Conservation (phyloP, 148 eudicot species). For the Rhododendron simsii region DNA sequence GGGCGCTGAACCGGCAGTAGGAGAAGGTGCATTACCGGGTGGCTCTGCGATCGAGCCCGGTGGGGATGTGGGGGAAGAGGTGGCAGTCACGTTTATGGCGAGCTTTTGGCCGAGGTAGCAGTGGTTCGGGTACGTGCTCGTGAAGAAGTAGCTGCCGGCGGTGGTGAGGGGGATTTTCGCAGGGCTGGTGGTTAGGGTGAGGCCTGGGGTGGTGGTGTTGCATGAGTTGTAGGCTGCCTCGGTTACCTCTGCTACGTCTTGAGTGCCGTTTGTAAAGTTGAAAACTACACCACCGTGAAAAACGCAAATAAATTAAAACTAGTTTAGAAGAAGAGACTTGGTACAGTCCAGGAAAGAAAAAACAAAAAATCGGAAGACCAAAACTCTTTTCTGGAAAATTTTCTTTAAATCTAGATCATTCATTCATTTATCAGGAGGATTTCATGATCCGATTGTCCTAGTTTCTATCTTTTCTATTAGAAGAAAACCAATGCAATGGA, state of each 20-base stretch:
- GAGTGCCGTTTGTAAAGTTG: conserved; percentile 14
- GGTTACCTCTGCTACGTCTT: conserved; percentile 22
- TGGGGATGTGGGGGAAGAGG: conserved; percentile 9
- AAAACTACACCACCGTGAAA: conserved; percentile 16
- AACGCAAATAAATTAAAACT: background rate
- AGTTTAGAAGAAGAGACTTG: no score
- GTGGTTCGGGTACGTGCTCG: conserved; percentile 27
- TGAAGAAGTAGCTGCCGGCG: conserved; percentile 32
- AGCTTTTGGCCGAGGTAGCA: conserved; percentile 35
- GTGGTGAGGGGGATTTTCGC: conserved; percentile 24
- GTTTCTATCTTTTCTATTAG: no score
- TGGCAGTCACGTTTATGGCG: conserved; percentile 27
- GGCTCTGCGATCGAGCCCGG: conserved; percentile 7
- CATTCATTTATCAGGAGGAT: no score
- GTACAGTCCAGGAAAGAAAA: no score
- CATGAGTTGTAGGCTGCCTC: conserved; percentile 16
- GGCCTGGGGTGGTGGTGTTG: conserved; percentile 12
- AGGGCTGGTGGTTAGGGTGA: conserved; percentile 18
- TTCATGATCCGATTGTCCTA: rapidly evolving
- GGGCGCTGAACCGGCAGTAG: background rate
- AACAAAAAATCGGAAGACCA: no score
- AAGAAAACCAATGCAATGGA: no score
- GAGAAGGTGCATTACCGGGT: background rate
- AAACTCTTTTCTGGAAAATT: no score
- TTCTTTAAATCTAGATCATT: no score